phyloP scores from a whole-genome alignment of 768 basidiomycete genomes.

The Podaxis rugospora region DNA sequence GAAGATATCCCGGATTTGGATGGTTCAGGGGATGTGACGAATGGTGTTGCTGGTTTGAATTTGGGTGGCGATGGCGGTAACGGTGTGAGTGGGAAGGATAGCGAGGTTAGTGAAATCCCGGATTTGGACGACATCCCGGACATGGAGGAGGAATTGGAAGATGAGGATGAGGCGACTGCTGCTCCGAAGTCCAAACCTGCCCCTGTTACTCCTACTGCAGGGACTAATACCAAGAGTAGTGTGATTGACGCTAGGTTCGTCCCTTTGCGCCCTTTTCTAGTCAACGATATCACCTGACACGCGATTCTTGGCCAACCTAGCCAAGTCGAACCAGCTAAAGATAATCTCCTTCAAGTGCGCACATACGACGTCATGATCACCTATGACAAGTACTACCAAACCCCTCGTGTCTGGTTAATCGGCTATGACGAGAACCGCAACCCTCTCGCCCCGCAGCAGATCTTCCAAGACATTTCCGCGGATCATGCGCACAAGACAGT shows the following conservation, averaged over 20 bases:
- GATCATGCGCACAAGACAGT: slow-evolving; percentile 99
- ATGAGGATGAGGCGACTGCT: slow-evolving; percentile 82
- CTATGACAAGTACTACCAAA: slow-evolving; percentile 99
- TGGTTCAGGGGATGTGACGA: slow-evolving; percentile 37
- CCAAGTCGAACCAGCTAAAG: slow-evolving; percentile 61
- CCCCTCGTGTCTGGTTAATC: slow-evolving; percentile 94
- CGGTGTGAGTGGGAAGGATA: slow-evolving; percentile 39
- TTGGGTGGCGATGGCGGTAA: slow-evolving; percentile 27
- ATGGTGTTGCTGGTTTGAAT: slow-evolving; percentile 42
- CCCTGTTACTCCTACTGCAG: slow-evolving; percentile 17
- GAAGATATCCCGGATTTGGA: slow-evolving; percentile 71
- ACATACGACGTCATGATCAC: slow-evolving; percentile 99
- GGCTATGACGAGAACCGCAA: slow-evolving; percentile 97
- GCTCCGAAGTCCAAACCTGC: slow-evolving; percentile 40
- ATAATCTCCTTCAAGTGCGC: slow-evolving; percentile 89
- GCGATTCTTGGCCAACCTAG: slow-evolving; percentile 27
- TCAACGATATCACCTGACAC: neutral
- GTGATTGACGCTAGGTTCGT: slow-evolving; percentile 49
- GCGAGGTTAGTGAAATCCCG: slow-evolving; percentile 96
- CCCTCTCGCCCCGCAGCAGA: slow-evolving; percentile 83
- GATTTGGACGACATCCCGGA: slow-evolving; percentile 73
- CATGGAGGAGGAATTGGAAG: slow-evolving; percentile 80
- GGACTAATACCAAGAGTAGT: slow-evolving; percentile 3
- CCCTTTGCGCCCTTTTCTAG: neutral
- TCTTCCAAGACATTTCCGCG: slow-evolving; percentile 95